Evolutionary conservation across 129 eudicot genomes (phyloP).

Genomic region (Flaveria ramosissima): DNA sequence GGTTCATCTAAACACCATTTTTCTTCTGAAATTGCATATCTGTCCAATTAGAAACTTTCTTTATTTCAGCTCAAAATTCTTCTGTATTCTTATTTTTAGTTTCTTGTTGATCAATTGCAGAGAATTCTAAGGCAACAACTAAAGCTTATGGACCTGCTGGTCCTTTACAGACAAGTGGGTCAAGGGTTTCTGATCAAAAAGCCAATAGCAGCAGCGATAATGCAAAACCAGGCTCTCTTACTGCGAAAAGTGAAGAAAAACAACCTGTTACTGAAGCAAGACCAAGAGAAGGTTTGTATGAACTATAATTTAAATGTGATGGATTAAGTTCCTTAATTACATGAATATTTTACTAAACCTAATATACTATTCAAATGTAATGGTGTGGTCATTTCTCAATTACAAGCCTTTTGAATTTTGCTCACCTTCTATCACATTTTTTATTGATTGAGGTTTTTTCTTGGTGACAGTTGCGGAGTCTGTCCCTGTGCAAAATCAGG

Average conservation of each 20-base stretch:
- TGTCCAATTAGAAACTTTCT: not conserved
- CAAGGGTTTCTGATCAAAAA: slow-evolving; percentile 27
- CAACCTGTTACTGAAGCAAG: slow-evolving; percentile 49
- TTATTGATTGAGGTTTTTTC: slow-evolving; percentile 17
- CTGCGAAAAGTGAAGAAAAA: slow-evolving; percentile 43
- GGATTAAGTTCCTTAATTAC: not conserved
- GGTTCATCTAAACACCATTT: slow-evolving; percentile 34
- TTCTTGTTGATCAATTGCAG: slow-evolving; percentile 34
- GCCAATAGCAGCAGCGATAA: slow-evolving; percentile 29
- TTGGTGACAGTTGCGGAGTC: slow-evolving; percentile 53
- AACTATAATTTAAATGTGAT: not conserved
- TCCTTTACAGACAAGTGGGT: slow-evolving; percentile 30
- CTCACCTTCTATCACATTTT: slow-evolving; percentile 6
- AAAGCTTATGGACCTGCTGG: slow-evolving; percentile 33
- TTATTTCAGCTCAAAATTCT: not conserved
- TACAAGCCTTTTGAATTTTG: not conserved
- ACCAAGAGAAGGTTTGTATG: slow-evolving; percentile 73
- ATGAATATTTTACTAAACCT: not conserved
- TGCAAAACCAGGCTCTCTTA: slow-evolving; percentile 32
- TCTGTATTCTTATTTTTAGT: not conserved
- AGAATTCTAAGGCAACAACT: slow-evolving; percentile 35
- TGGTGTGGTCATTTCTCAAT: not conserved
- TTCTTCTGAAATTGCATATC: not conserved
- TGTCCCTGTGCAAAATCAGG: slow-evolving; percentile 83
- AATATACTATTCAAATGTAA: slow-evolving; percentile 16